Evolutionary conservation across 139 green algal species (phyloP).

Genomic region (Picochlorum sp.): DNA sequence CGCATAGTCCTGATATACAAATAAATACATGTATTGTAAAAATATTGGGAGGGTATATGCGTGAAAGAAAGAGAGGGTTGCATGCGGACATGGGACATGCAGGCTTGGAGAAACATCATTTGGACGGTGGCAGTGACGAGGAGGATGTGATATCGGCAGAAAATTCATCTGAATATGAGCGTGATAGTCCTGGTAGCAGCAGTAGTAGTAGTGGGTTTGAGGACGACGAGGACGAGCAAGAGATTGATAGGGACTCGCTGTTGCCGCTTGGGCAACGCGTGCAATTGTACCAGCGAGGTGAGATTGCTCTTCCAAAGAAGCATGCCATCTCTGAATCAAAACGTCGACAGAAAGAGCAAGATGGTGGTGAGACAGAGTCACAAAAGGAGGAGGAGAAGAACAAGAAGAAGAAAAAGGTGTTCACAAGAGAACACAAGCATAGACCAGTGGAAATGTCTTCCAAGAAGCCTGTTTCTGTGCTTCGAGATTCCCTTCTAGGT

Average conservation of each 20-base stretch:
- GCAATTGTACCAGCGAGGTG: too few species aligned
- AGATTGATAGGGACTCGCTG: neutral
- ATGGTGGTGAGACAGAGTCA: constrained; percentile 13
- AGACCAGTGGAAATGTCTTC: constrained; percentile 56
- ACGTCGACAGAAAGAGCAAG: constrained; percentile 22
- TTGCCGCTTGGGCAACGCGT: too few species aligned
- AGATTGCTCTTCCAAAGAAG: too few species aligned
- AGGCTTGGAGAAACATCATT: too few species aligned
- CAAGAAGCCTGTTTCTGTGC: constrained; percentile 64
- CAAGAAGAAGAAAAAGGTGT: neutral
- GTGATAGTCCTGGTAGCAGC: neutral
- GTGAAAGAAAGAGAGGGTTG: too few species aligned
- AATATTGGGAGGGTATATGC: too few species aligned
- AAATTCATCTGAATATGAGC: neutral
- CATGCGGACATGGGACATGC: too few species aligned
- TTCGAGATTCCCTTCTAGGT: constrained; percentile 56
- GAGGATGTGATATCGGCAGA: neutral
- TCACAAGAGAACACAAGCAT: constrained; percentile 63
- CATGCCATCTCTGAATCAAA: too few species aligned
- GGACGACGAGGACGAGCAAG: neutral
- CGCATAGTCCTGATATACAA: neutral
- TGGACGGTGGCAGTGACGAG: neutral
- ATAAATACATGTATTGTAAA: neutral
- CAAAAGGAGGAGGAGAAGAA: constrained; percentile 8
- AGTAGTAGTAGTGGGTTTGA: neutral